A percentile compares a stretch with the other conserved stretches of the same genome.
Evolutionary conservation across 768 basidiomycete genomes (phyloP).

Genomic region (Psilocybe subaeruginosa): DNA sequence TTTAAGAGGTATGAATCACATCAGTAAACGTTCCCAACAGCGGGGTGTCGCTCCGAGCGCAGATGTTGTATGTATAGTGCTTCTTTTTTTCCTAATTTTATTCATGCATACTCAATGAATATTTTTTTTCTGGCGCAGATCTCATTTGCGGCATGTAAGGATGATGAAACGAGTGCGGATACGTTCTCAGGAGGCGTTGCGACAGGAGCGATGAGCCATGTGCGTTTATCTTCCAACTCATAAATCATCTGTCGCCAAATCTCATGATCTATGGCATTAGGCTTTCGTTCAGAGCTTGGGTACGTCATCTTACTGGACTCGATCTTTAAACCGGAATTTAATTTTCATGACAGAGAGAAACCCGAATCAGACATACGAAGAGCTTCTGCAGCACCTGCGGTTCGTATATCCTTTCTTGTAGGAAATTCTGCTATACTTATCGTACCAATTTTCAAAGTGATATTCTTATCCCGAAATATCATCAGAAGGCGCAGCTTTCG

Average conservation of each 20-base stretch:
- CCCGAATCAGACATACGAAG: slow-evolving; percentile 65
- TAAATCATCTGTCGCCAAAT: not conserved
- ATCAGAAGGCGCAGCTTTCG: slow-evolving; percentile 30
- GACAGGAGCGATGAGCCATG: slow-evolving; percentile 81
- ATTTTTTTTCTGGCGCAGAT: slow-evolving; percentile 41
- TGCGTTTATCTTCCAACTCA: slow-evolving; percentile 34
- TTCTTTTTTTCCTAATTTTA: not conserved
- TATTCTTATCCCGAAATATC: slow-evolving; percentile 26
- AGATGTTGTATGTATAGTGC: slow-evolving; percentile 56
- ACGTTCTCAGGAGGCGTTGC: slow-evolving; percentile 65
- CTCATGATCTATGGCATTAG: slow-evolving; percentile 31
- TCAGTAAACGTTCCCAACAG: slow-evolving; percentile 35
- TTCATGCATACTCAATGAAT: not conserved
- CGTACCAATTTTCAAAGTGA: slow-evolving; percentile 2
- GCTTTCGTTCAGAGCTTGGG: slow-evolving; percentile 60
- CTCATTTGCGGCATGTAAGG: slow-evolving; percentile 72
- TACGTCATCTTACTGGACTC: slow-evolving; percentile 21
- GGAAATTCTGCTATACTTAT: not conserved
- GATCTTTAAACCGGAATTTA: too few species aligned
- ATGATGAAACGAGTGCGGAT: slow-evolving; percentile 75
- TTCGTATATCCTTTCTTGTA: not conserved
- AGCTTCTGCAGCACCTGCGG: slow-evolving; percentile 45
- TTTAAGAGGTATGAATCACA: slow-evolving; percentile 42
- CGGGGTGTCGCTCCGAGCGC: slow-evolving; percentile 60
- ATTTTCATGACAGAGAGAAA: slow-evolving; percentile 36